These are phyloP conservation scores for Sporisorium reilianum DNA, from an alignment of 1,284 basidiomycete genomes.

Conservation along the genomic window DNA sequence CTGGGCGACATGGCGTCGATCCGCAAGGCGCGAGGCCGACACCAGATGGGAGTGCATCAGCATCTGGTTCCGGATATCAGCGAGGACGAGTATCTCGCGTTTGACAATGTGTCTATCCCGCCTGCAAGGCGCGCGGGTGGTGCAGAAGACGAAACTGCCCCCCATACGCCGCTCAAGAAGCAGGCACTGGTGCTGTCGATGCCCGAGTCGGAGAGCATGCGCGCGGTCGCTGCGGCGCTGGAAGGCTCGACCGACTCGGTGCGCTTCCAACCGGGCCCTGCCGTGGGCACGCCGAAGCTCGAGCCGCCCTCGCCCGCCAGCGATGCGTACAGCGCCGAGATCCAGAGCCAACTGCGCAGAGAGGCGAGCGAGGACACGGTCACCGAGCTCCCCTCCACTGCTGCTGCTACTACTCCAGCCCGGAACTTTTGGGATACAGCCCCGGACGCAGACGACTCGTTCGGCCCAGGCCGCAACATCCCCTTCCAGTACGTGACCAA, in stretches of 20 bases:
- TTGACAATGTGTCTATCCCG: slow-evolving; percentile 23
- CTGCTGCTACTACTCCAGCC: neutral
- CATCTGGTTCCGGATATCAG: slow-evolving; percentile 24
- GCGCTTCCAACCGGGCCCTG: slow-evolving; percentile 31
- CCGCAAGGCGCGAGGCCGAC: slow-evolving; percentile 32
- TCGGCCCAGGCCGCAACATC: slow-evolving; percentile 9
- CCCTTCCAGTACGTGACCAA: slow-evolving; percentile 47
- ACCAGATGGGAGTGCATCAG: slow-evolving; percentile 18
- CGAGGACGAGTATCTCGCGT: slow-evolving; percentile 31
- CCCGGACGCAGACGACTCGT: neutral
- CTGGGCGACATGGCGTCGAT: slow-evolving; percentile 42
- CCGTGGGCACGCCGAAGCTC: slow-evolving; percentile 27
- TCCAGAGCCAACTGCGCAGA: slow-evolving; percentile 6
- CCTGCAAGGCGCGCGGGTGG: neutral
- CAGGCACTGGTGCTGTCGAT: slow-evolving; percentile 7
- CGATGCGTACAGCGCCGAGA: slow-evolving; percentile 16
- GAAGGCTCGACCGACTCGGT: slow-evolving; percentile 22
- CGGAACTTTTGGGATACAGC: slow-evolving; percentile 18
- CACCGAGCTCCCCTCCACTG: slow-evolving; percentile 4
- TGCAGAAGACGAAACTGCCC: neutral
- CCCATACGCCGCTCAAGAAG: slow-evolving; percentile 16
- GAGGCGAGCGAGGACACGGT: slow-evolving; percentile 35
- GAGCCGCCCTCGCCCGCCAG: slow-evolving; percentile 28
- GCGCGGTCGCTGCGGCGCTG: slow-evolving; percentile 32
- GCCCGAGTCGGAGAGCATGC: slow-evolving; percentile 41